These are phyloP conservation scores for Chlamydomonas eustigma DNA, from an alignment of 139 green algal species.

Conservation along the genomic window DNA sequence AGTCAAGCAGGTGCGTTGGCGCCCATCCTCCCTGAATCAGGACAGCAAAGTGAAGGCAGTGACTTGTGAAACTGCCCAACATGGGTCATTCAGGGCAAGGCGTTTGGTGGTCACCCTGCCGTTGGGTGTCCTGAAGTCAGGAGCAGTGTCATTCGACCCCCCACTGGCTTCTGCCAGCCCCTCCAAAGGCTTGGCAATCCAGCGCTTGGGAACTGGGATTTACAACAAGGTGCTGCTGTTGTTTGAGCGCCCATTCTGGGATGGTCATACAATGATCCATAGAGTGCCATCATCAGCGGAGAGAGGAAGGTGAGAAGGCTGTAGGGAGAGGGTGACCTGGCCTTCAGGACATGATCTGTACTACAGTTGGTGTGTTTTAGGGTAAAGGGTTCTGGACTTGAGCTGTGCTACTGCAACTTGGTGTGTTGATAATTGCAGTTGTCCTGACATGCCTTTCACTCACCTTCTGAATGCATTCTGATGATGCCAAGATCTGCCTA, in stretches of 20 bases:
- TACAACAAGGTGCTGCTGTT: slow-evolving; percentile 71
- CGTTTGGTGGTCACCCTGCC: slow-evolving; percentile 62
- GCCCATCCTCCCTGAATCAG: not conserved
- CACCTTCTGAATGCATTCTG: too few species aligned
- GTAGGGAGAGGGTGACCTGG: not conserved
- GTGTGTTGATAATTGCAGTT: too few species aligned
- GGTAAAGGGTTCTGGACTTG: too few species aligned
- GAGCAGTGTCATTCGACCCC: slow-evolving; percentile 52
- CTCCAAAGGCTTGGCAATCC: slow-evolving; percentile 27
- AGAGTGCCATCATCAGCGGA: slow-evolving; percentile 22
- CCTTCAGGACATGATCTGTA: not conserved
- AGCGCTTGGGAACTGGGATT: slow-evolving; percentile 48
- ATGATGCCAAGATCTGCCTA: too few species aligned
- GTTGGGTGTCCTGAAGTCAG: slow-evolving; percentile 50
- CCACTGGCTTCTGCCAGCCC: slow-evolving; percentile 47
- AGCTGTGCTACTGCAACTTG: too few species aligned
- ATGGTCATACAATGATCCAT: slow-evolving; percentile 55
- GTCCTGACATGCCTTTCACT: too few species aligned
- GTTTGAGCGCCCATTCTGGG: slow-evolving; percentile 65
- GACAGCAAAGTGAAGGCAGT: not conserved
- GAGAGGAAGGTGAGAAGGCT: slow-evolving; percentile 27
- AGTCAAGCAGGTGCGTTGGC: slow-evolving; percentile 18
- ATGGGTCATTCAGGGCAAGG: slow-evolving; percentile 19
- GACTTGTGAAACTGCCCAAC: slow-evolving; percentile 15
- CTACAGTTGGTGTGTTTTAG: too few species aligned